Conservation (phyloP, 345 rosid species). For the Bruguiera gymnorhiza region DNA sequence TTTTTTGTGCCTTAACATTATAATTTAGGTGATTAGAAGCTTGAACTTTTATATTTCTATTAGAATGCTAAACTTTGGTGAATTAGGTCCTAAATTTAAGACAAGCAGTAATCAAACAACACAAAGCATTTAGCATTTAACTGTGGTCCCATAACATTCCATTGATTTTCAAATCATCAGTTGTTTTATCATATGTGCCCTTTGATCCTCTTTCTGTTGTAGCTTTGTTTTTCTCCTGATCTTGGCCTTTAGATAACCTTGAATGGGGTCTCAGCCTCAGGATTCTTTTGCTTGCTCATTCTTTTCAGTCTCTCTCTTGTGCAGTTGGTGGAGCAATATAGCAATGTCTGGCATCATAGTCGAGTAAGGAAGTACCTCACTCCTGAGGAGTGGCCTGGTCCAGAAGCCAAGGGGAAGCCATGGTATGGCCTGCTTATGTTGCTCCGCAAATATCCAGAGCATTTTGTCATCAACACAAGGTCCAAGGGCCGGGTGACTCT, state of each 20-base stretch:
- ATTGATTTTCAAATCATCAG: too few species aligned
- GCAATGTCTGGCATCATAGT: slow-evolving; percentile 83
- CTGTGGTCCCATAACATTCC: too few species aligned
- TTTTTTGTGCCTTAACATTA: too few species aligned
- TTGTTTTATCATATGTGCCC: too few species aligned
- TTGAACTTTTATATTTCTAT: too few species aligned
- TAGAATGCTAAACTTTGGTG: too few species aligned
- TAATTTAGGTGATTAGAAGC: too few species aligned
- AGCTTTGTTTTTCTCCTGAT: neutral
- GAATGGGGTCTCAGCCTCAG: neutral
- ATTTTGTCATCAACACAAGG: slow-evolving; percentile 89
- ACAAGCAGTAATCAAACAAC: too few species aligned
- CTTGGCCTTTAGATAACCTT: neutral
- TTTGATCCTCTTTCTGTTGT: neutral
- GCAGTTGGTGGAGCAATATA: slow-evolving; percentile 73
- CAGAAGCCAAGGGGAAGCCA: slow-evolving; percentile 82
- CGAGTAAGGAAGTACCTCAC: slow-evolving; percentile 80
- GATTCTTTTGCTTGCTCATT: slow-evolving; percentile 7
- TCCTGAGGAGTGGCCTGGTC: slow-evolving; percentile 70
- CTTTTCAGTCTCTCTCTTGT: slow-evolving; percentile 9
- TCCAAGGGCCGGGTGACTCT: slow-evolving; percentile 71
- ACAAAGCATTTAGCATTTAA: too few species aligned
- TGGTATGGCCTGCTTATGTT: slow-evolving; percentile 90
- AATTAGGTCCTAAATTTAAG: too few species aligned
- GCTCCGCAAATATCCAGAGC: slow-evolving; percentile 87